Conservation (phyloP, 176 grass and related monocot genomes). For the Ampelocalamus luodianensis region DNA sequence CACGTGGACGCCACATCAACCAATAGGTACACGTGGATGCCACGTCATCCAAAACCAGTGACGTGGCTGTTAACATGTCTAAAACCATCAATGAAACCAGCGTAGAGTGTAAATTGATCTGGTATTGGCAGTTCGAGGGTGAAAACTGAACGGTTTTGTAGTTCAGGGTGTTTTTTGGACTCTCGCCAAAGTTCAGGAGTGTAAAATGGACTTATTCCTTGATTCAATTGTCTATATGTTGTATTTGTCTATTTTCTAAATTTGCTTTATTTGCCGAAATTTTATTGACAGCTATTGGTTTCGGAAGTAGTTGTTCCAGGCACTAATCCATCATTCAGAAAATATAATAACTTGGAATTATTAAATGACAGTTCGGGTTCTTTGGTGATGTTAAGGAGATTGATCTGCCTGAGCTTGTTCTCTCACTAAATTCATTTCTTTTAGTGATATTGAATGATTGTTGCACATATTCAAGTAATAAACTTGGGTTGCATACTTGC, state of each 20-base stretch:
- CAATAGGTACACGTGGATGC: too few relatives aligned
- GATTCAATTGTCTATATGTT: neutral
- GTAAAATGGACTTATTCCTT: too few relatives aligned
- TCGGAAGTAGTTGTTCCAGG: neutral
- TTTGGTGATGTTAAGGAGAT: neutral
- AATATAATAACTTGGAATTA: neutral
- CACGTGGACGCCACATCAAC: too few relatives aligned
- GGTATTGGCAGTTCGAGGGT: too few relatives aligned
- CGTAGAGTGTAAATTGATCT: too few relatives aligned
- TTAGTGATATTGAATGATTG: neutral
- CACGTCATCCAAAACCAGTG: too few relatives aligned
- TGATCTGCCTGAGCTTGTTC: neutral
- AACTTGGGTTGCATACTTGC: neutral
- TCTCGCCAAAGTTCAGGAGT: too few relatives aligned
- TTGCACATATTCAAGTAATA: neutral
- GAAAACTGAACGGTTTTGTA: too few relatives aligned
- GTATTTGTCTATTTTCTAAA: conserved; percentile 13
- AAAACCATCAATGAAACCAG: too few relatives aligned
- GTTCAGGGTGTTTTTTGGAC: too few relatives aligned
- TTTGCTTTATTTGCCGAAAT: neutral
- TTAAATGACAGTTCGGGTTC: neutral
- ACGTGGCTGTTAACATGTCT: too few relatives aligned
- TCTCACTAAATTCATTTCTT: neutral
- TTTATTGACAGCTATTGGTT: neutral
- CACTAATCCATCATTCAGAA: neutral